phyloP scores from a whole-genome alignment of 306 rosid species.

The Vigna nakashimae region DNA sequence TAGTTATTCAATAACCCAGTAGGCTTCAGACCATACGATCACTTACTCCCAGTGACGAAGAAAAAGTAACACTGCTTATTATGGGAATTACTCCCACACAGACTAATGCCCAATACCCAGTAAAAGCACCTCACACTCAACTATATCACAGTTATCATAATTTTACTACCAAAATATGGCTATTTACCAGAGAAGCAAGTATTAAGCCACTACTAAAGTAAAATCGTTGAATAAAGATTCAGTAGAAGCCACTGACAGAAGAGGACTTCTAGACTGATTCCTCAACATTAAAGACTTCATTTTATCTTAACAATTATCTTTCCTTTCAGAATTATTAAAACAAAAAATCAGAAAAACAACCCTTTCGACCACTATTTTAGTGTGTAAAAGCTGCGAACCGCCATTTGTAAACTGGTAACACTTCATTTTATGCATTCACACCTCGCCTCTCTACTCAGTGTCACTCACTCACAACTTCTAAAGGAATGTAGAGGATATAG shows the following conservation, averaged over 20 bases:
- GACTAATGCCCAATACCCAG: conserved; percentile 8
- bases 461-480: no score
- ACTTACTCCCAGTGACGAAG: background rate
- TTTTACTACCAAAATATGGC: background rate
- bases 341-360: background rate
- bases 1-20: background rate
- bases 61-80: background rate
- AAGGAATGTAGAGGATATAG: no score
- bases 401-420: background rate
- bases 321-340: conserved; percentile 4
- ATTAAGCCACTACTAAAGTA: background rate
- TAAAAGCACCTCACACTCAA: conserved; percentile 17
- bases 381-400: background rate
- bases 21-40: background rate
- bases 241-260: background rate
- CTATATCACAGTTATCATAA: conserved; percentile 12
- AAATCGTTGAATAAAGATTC: background rate
- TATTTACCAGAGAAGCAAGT: background rate
- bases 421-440: no score
- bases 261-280: conserved; percentile 10
- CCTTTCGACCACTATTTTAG: background rate
- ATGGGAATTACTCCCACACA: background rate
- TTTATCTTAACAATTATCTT: background rate
- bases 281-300: background rate
- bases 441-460: no score